Percentiles rank a stretch among this genome's conserved stretches.
Conservation (phyloP, 768 basidiomycete species). For the Fomitopsis pulvina region DNA sequence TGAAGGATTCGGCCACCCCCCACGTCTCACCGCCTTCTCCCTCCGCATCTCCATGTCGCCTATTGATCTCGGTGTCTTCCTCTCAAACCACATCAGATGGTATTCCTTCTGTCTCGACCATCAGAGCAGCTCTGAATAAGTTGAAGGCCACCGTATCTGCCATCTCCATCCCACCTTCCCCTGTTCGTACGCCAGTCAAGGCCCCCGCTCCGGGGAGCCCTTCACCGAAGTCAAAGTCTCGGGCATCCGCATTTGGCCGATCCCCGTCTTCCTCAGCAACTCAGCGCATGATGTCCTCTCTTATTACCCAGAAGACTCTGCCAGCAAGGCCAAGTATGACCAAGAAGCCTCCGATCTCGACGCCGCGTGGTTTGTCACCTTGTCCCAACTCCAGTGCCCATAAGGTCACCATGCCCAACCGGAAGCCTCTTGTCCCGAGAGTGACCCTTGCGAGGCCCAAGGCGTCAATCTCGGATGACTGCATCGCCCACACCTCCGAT, state of each 20-base stretch:
- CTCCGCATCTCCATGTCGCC: neutral
- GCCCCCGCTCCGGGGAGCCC: neutral
- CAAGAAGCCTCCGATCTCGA: neutral
- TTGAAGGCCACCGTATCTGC: neutral
- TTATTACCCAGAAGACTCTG: neutral
- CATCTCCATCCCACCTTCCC: neutral
- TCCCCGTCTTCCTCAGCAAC: neutral
- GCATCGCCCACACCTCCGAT: no score
- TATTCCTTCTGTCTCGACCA: neutral
- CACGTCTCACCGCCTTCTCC: neutral
- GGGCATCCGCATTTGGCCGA: neutral
- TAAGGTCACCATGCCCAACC: neutral
- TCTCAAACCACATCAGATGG: neutral
- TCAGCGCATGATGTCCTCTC: no score
- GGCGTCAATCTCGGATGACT: neutral
- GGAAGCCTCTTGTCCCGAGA: neutral
- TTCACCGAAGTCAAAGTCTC: neutral
- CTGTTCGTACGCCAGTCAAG: neutral
- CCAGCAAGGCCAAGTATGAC: neutral
- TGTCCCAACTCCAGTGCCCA: neutral
- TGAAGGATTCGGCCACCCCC: neutral
- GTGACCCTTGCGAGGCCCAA: neutral
- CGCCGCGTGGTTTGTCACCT: neutral
- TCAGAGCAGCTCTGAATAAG: neutral
- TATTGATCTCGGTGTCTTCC: neutral